Evolutionary conservation across 106 monocot species (phyloP), one percentile per base, ranked within the genome.

Genomic region (Posidonia australis): DNA sequence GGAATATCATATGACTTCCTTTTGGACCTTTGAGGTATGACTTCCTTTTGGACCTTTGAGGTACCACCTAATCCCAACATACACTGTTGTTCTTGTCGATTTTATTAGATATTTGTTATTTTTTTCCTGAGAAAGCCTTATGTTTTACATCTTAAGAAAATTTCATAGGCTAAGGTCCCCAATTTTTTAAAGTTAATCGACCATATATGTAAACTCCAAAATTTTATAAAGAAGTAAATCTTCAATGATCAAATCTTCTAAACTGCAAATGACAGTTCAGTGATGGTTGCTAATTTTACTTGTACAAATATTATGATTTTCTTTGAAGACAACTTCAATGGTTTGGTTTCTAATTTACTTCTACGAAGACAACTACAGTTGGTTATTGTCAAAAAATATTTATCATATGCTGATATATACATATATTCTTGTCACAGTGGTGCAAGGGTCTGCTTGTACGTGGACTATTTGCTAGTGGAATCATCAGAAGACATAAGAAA

Each of bases 11-110:
- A n/a, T 94, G 93, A 89, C 89, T 89, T 58, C 82, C 93, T 16
- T 68, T 93, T 41, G 89, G 79, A 20, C 93, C 93, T 66, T 62
- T 93, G 44, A 76, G 89, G 93, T 93, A 84, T n/a, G n/a, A 89
- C 89, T 89, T 58, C 83, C 93, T 17, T 66, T 94, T 43, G 89
- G 79, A 21, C 93, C 93, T 67, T 63, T 94, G 44, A 76, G 89
- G 93, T 94, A 84, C 20, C 6, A 18, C 43, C 23, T 14, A 36
- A 30, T n/a, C n/a, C 28, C 29, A 16, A 27, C 9, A 58, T 58
- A 7, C 70, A 16, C 18, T 49, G 13, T 49, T 44, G 0, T 56
- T 52, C 16, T 13, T 49, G 32, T 36, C 26, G 11, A n/a, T n/a
- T 58, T 63, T 42, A 63, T 63, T 17, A 24, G 26, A 30, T 20